These are phyloP conservation scores for Beta macrorhiza DNA, from an alignment of 179 eudicot genomes.

Conservation along the genomic window DNA sequence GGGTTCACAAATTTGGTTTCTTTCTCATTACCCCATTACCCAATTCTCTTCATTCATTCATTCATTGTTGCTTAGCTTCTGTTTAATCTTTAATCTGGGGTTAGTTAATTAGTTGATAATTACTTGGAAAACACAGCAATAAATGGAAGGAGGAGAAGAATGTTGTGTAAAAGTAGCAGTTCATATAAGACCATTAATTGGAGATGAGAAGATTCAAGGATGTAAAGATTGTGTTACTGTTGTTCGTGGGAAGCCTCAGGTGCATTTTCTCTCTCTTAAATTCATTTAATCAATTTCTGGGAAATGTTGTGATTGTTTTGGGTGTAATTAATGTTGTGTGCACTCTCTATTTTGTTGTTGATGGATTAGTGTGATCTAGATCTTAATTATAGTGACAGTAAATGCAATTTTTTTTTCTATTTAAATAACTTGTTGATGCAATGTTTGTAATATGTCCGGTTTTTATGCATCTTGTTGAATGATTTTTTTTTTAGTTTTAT, in stretches of 20 bases:
- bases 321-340: not conserved
- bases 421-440: no score
- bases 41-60: no score
- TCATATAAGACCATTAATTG: conserved; percentile 86
- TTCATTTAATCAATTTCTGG: not conserved
- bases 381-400: conserved; percentile 22
- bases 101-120: not conserved
- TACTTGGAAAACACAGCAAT: not conserved
- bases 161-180: conserved; percentile 96
- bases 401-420: not conserved
- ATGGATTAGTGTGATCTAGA: conserved; percentile 32
- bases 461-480: no score
- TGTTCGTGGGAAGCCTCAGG: conserved; percentile 82
- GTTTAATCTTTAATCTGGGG: conserved; percentile 13
- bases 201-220: conserved; percentile 88
- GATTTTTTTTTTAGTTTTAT: no score
- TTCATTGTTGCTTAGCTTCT: not conserved
- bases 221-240: conserved; percentile 91
- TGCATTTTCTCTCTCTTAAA: conserved; percentile 16
- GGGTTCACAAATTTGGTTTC: no score
- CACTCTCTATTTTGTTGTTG: not conserved
- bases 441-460: no score
- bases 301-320: not conserved
- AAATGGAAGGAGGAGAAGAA: conserved; percentile 53
- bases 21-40: not conserved